Evolutionary conservation across 768 basidiomycete genomes (phyloP), one percentile per base, ranked within the genome.

Genomic region (Favolaschia claudopus): DNA sequence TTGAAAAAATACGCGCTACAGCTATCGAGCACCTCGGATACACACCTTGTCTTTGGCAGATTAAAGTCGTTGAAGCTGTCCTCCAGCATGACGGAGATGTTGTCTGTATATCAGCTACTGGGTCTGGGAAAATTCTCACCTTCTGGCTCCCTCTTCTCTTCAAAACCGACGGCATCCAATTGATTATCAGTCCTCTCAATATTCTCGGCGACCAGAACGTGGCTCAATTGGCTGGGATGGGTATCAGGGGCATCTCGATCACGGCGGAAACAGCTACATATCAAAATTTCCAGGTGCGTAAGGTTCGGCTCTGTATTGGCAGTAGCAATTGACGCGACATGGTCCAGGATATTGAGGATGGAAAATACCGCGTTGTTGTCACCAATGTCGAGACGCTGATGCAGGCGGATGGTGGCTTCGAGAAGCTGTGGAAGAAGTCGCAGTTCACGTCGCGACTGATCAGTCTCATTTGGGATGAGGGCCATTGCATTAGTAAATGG

Each of bases 401-500:
- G 59, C 61, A 59, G 33, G 29, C 47, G 32, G 14, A 53, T 42
- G 37, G 46, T 2, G 59, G 51, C 9, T 72, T 68, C 42, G 59
- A 66, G 39, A 40, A 29, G 5, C 54, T 74, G 5, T 69, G 56
- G 64, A 64, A 70, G 40, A 59, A 62, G 13, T n/a, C 40, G 2
- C 34, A 38, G 20, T 74, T 73, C 56, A 63, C 60, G 7, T 32
- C 48, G 7, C 46, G 50, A 7, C 52, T 74, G 9, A 58, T 77
- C 15, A 65, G 66, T 59, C 56, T 77, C n/a, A 67, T 71, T 8
- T 68, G 77, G 27, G 78, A 81, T 48, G 76, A 81, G 59, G 78
- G 63, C 0, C 79, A 81, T 39, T 78, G 77, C 48, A 67, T 79
- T 24, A 74, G 67, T 17, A 63, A 72, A 43, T 80, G 79, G 79